phyloP scores from a whole-genome alignment of 805 yeast species.

The Myxozyma sirexii region DNA sequence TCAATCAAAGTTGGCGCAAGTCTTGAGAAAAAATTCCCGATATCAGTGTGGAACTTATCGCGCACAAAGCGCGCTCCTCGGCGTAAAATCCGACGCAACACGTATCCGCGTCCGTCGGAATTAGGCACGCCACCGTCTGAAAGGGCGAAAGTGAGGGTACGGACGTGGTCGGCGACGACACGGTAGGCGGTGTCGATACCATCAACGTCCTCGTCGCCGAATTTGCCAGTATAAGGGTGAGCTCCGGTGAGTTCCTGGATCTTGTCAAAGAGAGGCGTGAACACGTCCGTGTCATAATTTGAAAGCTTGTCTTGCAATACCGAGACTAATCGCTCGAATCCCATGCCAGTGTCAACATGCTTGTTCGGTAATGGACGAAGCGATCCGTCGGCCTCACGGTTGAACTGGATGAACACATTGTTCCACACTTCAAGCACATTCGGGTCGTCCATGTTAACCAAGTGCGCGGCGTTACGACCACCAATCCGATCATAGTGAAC shows the following conservation, averaged over 20 bases:
- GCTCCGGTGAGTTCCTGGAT: conserved; percentile 93
- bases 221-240: conserved; percentile 87
- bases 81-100: conserved; percentile 92
- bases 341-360: conserved; percentile 98
- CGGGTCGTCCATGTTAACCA: conserved; percentile 97
- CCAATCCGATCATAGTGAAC: conserved; percentile 98
- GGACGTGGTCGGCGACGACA: conserved; percentile 96
- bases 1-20: conserved; percentile 90
- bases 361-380: conserved; percentile 86
- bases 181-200: conserved; percentile 98
- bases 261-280: conserved; percentile 79
- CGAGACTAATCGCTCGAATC: conserved; percentile 95
- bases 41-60: conserved; percentile 93
- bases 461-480: conserved; percentile 88
- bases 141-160: conserved; percentile 93
- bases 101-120: conserved; percentile 99
- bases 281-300: conserved; percentile 97
- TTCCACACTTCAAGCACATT: conserved; percentile 98
- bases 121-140: conserved; percentile 99
- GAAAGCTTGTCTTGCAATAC: conserved; percentile 88
- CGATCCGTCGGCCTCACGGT: conserved; percentile 85
- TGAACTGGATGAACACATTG: conserved; percentile 93
- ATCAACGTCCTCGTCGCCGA: conserved; percentile 84
- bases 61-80: conserved; percentile 97
- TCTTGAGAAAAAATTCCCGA: conserved; percentile 89